Evolutionary conservation across 2,329 filamentous ascomycete species (phyloP).

Genomic region (Pseudogymnoascus sp.): DNA sequence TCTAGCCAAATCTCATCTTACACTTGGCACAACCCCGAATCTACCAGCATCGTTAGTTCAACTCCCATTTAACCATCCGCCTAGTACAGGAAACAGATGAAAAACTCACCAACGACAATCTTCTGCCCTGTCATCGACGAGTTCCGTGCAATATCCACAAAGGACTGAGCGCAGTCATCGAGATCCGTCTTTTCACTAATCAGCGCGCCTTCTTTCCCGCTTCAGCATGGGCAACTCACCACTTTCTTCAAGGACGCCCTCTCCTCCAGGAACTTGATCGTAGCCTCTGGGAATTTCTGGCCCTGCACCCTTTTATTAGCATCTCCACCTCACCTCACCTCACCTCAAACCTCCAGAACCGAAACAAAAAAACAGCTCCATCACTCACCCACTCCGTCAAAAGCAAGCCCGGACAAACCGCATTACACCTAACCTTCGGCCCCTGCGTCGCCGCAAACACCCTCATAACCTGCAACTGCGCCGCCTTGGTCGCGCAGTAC

Average conservation of each 20-base stretch:
- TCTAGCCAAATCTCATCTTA: background rate
- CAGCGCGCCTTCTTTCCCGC: background rate
- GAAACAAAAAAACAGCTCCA: background rate
- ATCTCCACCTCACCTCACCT: background rate
- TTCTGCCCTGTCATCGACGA: constrained; percentile 28
- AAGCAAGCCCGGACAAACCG: constrained; percentile 55
- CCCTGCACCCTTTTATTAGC: constrained; percentile 32
- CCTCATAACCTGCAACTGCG: constrained; percentile 56
- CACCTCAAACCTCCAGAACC: background rate
- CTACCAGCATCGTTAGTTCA: background rate
- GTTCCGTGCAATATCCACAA: constrained; percentile 46
- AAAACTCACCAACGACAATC: constrained; percentile 26
- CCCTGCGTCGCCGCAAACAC: constrained; percentile 56
- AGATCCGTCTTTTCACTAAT: constrained; percentile 35
- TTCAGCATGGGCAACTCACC: constrained; percentile 30
- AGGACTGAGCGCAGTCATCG: constrained; percentile 48
- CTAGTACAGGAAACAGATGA: no score
- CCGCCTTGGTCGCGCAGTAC: constrained; percentile 36
- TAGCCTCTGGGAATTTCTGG: constrained; percentile 43
- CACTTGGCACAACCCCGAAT: background rate
- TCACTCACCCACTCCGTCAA: constrained; percentile 54
- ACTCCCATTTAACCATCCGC: background rate
- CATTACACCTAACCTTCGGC: constrained; percentile 55
- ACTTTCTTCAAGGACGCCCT: constrained; percentile 47
- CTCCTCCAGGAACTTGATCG: constrained; percentile 40